phyloP scores from a whole-genome alignment of 176 grass and related monocot genomes.

The Paspalum notatum region DNA sequence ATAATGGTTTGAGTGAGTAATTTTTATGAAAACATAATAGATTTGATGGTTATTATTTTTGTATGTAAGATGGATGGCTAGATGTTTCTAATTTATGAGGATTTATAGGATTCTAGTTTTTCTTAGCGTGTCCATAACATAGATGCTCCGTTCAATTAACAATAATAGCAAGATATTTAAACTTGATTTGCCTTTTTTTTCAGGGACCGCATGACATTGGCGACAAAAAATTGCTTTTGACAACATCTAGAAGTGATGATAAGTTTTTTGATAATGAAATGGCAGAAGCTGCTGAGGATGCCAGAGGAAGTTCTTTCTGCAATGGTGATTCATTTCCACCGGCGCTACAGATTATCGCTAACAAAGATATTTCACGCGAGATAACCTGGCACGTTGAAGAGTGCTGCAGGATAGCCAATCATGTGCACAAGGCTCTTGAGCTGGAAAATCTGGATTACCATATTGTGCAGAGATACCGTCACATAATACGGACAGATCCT shows the following conservation, averaged over 20 bases:
- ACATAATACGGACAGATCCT: background rate
- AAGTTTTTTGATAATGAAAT: background rate
- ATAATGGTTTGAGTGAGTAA: too few species aligned
- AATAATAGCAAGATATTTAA: background rate
- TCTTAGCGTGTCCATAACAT: too few species aligned
- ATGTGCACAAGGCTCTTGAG: conserved; percentile 9
- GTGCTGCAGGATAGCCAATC: background rate
- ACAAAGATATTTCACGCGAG: background rate
- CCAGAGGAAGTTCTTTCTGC: background rate
- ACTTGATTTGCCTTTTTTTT: background rate
- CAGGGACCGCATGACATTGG: background rate
- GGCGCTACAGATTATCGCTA: background rate
- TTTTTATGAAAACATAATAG: too few species aligned
- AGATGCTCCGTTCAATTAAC: too few species aligned
- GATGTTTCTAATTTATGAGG: too few species aligned
- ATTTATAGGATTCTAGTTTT: too few species aligned
- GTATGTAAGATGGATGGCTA: too few species aligned
- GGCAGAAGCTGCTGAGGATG: background rate
- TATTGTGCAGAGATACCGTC: background rate
- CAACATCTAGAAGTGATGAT: background rate
- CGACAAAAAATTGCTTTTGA: background rate
- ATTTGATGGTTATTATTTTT: too few species aligned
- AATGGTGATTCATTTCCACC: background rate
- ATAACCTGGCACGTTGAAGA: background rate
- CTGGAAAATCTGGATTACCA: conserved; percentile 24